Conservation (phyloP, 805 yeast genomes). For the Millerozyma miso region DNA sequence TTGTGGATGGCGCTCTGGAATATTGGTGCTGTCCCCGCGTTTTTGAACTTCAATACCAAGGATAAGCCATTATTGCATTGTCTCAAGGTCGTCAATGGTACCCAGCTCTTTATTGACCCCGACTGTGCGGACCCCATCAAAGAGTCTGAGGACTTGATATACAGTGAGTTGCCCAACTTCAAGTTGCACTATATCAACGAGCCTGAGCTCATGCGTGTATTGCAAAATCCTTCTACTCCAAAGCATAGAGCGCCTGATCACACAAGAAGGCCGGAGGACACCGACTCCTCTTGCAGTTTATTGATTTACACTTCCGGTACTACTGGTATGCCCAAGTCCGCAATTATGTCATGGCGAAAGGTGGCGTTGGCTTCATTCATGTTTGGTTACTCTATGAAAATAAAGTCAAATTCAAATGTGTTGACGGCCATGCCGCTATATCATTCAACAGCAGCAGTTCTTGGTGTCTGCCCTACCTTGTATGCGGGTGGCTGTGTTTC, state of each 20-base stretch:
- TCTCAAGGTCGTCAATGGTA: conserved; percentile 59
- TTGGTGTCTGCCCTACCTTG: conserved; percentile 73
- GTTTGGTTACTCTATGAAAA: conserved; percentile 65
- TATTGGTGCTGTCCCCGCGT: conserved; percentile 84
- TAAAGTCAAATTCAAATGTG: conserved; percentile 51
- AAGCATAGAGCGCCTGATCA: conserved; percentile 52
- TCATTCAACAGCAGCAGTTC: conserved; percentile 88
- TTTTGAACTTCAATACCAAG: conserved; percentile 73
- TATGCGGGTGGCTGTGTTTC: conserved; percentile 70
- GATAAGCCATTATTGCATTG: conserved; percentile 80
- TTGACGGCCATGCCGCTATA: conserved; percentile 94
- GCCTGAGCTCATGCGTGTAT: conserved; percentile 39
- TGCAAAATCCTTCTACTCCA: conserved; percentile 38
- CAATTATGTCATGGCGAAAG: conserved; percentile 89
- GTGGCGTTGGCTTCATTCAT: conserved; percentile 64
- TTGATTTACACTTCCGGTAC: conserved; percentile 92
- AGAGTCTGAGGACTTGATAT: conserved; percentile 43
- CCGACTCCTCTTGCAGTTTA: conserved; percentile 60
- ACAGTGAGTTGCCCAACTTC: conserved; percentile 32
- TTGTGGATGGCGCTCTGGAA: conserved; percentile 88
- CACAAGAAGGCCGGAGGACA: conserved; percentile 54
- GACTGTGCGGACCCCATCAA: conserved; percentile 53
- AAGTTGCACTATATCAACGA: conserved; percentile 51
- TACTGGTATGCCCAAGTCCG: conserved; percentile 92
- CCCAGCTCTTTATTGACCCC: conserved; percentile 70